Conservation (phyloP, 2,329 filamentous ascomycete genomes). For the Ophioceras dolichostomum region DNA sequence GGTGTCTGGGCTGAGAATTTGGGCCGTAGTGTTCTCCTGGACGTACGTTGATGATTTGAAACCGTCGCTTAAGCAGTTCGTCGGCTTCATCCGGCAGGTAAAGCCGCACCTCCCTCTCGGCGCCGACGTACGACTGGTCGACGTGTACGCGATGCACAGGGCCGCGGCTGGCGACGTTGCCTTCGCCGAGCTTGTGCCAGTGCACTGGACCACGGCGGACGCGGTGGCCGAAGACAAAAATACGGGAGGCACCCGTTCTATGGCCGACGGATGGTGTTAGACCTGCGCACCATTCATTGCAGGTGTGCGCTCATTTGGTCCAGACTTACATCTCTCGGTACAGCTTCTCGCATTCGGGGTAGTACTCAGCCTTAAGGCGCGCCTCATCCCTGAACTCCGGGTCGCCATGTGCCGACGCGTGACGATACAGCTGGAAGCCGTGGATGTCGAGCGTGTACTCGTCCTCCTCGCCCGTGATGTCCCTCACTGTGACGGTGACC, state of each 20-base stretch:
- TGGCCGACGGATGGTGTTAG: too few relatives aligned
- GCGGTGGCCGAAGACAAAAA: constrained; percentile 53
- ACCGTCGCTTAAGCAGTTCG: constrained; percentile 28
- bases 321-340: constrained; percentile 41
- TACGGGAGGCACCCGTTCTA: constrained; percentile 41
- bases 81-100: constrained; percentile 32
- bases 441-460: constrained; percentile 26
- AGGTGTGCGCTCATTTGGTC: neutral
- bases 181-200: constrained; percentile 39
- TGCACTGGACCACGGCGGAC: constrained; percentile 24
- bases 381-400: constrained; percentile 37
- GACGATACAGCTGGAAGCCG: constrained; percentile 25
- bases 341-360: constrained; percentile 57
- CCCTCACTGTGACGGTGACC: neutral
- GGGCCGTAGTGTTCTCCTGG: neutral
- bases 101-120: constrained; percentile 25
- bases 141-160: constrained; percentile 42
- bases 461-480: constrained; percentile 14
- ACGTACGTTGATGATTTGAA: constrained; percentile 38
- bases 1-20: neutral
- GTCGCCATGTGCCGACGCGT: constrained; percentile 12
- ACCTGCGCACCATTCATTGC: neutral
- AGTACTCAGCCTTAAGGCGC: constrained; percentile 51
- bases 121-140: constrained; percentile 38
- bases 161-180: constrained; percentile 23